Evolutionary conservation across 495 filamentous ascomycete species (phyloP).

Genomic region (Parathielavia hyrcaniae): DNA sequence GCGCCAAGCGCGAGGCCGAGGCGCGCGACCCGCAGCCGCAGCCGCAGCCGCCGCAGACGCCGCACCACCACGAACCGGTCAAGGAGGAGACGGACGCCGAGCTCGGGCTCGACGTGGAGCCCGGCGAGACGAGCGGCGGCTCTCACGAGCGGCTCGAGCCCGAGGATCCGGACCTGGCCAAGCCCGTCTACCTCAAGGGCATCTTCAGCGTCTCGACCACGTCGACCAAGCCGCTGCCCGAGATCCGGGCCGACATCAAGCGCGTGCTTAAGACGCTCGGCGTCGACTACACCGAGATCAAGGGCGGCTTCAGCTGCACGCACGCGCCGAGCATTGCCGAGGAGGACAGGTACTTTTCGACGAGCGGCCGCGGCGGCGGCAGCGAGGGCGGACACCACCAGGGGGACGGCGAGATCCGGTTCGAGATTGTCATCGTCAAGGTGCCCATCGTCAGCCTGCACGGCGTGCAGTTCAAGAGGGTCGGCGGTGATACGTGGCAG

Average conservation of each 20-base stretch:
- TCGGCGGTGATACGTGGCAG: slow-evolving; percentile 93
- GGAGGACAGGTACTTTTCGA: slow-evolving; percentile 46
- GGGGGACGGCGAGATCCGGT: slow-evolving; percentile 63
- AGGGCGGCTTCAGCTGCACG: slow-evolving; percentile 83
- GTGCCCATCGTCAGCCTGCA: slow-evolving; percentile 89
- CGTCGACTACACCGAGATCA: slow-evolving; percentile 88
- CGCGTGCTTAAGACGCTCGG: slow-evolving; percentile 78
- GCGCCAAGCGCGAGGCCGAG: slow-evolving; percentile 54
- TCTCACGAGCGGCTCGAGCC: slow-evolving; percentile 45
- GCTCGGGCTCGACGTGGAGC: slow-evolving; percentile 32
- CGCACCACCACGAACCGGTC: slow-evolving; percentile 58
- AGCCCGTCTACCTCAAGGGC: slow-evolving; percentile 94
- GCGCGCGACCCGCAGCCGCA: slow-evolving; percentile 23
- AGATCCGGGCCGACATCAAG: slow-evolving; percentile 88
- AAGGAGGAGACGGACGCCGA: slow-evolving; percentile 72
- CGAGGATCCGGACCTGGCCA: slow-evolving; percentile 60
- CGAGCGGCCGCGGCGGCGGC: not conserved
- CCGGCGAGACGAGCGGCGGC: slow-evolving; percentile 42
- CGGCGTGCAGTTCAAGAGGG: slow-evolving; percentile 97
- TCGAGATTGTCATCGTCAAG: slow-evolving; percentile 97
- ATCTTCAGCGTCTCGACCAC: slow-evolving; percentile 97
- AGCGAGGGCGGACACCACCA: slow-evolving; percentile 1
- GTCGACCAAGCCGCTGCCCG: slow-evolving; percentile 76
- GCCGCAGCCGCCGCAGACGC: not conserved
- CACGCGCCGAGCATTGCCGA: slow-evolving; percentile 75